Evolutionary conservation across 1,139 yeast species (phyloP).

Genomic region (Candida pseudocylindracea): DNA sequence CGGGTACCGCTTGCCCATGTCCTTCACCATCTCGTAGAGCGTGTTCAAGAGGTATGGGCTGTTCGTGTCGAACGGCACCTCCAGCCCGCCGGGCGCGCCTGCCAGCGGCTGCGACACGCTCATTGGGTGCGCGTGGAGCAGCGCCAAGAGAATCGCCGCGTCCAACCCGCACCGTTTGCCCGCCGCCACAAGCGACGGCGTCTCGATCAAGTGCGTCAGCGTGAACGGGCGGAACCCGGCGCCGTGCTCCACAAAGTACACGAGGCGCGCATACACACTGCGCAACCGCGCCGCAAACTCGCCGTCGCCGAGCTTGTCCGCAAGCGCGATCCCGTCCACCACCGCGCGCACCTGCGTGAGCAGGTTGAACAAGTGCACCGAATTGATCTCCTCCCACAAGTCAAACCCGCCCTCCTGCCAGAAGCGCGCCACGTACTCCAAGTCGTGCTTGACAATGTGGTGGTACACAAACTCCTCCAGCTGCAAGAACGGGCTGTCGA

Average conservation of each 20-base stretch:
- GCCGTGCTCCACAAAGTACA: too few species aligned
- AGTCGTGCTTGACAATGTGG: conserved; percentile 45
- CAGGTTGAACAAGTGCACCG: conserved; percentile 60
- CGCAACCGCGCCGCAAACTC: conserved; percentile 10
- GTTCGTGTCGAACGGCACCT: conserved; percentile 36
- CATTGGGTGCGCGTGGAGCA: conserved; percentile 38
- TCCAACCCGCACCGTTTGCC: conserved; percentile 51
- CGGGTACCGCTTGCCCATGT: conserved; percentile 58
- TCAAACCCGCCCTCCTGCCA: conserved; percentile 62
- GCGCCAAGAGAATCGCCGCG: conserved; percentile 53
- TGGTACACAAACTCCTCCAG: conserved; percentile 17
- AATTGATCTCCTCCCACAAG: conserved; percentile 77
- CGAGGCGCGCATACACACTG: conserved; percentile 6
- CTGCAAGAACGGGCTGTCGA: conserved; percentile 8
- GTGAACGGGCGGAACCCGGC: conserved; percentile 11
- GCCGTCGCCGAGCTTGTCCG: conserved; percentile 14
- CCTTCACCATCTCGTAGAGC: conserved; percentile 29
- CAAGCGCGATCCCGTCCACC: conserved; percentile 28
- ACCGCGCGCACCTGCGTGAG: conserved; percentile 54
- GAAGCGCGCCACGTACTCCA: conserved; percentile 33
- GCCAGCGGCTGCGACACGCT: too few species aligned
- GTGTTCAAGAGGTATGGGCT: conserved; percentile 35
- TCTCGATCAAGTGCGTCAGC: conserved; percentile 8
- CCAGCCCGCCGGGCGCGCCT: conserved; percentile 1
- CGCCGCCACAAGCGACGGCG: conserved; percentile 40